Evolutionary conservation across 1,284 basidiomycete species (phyloP).

Genomic region (Fomitopsis betulina): DNA sequence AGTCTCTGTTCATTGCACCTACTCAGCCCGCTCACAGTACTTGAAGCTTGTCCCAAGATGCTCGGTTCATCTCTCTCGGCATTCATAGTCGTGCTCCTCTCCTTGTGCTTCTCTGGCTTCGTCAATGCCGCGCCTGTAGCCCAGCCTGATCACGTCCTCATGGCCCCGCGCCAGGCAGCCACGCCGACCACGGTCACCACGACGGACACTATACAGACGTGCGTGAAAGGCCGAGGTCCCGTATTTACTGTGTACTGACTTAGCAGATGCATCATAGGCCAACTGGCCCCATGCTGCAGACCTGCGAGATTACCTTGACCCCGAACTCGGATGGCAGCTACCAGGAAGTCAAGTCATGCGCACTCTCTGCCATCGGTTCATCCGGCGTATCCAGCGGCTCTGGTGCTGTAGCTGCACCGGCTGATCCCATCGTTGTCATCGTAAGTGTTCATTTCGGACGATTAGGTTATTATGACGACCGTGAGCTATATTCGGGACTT

Average conservation of each 20-base stretch:
- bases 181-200: constrained; percentile 28
- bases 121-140: constrained; percentile 20
- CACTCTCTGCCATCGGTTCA: constrained; percentile 30
- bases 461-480: not conserved
- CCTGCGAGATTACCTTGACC: constrained; percentile 59
- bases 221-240: constrained; percentile 16
- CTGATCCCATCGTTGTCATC: not conserved
- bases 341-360: constrained; percentile 56
- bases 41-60: constrained; percentile 23
- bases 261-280: not conserved
- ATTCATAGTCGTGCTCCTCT: constrained; percentile 31
- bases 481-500: not conserved
- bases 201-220: constrained; percentile 29
- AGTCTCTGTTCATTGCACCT: constrained; percentile 34
- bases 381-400: constrained; percentile 7
- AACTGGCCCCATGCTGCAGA: constrained; percentile 51
- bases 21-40: constrained; percentile 9
- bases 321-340: constrained; percentile 48
- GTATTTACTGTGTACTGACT: not conserved
- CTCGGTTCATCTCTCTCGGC: constrained; percentile 26
- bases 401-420: constrained; percentile 8
- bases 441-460: not conserved
- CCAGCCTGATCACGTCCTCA: constrained; percentile 16
- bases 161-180: constrained; percentile 15
- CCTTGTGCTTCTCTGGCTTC: constrained; percentile 26